Base-by-base conservation (phyloP, 345 rosid genomes). In the Hibiscus mutabilis region DNA sequence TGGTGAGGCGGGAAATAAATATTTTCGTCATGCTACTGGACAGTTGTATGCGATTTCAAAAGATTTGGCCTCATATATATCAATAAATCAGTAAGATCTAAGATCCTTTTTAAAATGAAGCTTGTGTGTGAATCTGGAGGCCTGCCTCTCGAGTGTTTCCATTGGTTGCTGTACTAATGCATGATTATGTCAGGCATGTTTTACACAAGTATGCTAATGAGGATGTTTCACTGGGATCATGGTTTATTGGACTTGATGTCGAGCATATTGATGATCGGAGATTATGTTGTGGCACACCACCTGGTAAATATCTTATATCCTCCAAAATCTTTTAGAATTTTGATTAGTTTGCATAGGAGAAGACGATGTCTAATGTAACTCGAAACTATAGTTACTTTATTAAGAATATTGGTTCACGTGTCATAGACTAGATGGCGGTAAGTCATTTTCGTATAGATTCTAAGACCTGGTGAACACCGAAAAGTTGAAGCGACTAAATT, bases 171-270 rank as follows among this genome's bases (percentile, higher is more conserved):
- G 19, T 56, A 62, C 18, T 40, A 49, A 73, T 51, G 58, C 21
- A 55, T 35, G 53, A 77, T 71, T 63, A 58, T 79, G 46, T 59
- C 89, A 95, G 99, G 90, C 90, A 92, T 84, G 93, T 95, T 66
- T 78, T 95, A 71, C 97, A 95, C 86, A 92, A 87, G 82, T 95
- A 83, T 83, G 99, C 97, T 0, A 95, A 95, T 12, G 99, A 95
- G 83, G 99, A 95, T 80, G 97, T 95, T 76, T 90, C 99, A 0
- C 56, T 92, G 79, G 99, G 99, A 59, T 84, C 99, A 42, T 95
- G 99, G 99, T 92, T 95, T 84, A 89, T 95, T 9, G 97, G 99
- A 19, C 88, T 95, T n/a, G 97, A 95, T 58, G 92, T 81, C 56
- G 85, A 95, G 70, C 97, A 91, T 73, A 86, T 92, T 9, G 99